Percentiles rank a stretch among this genome's conserved stretches.
These are phyloP conservation scores for Suillus clintonianus DNA, from an alignment of 768 basidiomycete genomes.

Conservation along the genomic window DNA sequence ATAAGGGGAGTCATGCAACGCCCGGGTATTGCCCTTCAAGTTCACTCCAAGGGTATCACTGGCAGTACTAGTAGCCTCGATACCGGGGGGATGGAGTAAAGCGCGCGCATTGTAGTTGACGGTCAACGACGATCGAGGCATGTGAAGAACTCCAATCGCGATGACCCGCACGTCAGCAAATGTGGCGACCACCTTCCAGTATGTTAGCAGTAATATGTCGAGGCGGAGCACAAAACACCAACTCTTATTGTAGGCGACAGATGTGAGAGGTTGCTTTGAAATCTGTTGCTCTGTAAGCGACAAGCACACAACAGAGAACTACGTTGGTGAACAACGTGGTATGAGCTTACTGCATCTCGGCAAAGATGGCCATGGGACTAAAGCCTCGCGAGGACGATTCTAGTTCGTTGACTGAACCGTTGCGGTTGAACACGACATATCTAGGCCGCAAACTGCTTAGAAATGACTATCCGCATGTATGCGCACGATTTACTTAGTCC, in stretches of 20 bases:
- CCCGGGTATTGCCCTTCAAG: background rate
- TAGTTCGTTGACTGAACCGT: constrained; percentile 72
- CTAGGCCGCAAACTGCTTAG: constrained; percentile 34
- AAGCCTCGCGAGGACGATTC: constrained; percentile 68
- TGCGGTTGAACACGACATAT: constrained; percentile 75
- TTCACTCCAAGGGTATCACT: constrained; percentile 5
- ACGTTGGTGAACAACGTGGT: background rate
- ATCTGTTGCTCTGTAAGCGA: constrained; percentile 35
- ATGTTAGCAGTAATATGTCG: constrained; percentile 8
- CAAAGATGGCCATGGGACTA: constrained; percentile 65
- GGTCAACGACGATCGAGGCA: constrained; percentile 53
- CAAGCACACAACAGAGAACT: constrained; percentile 1
- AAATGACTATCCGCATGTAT: constrained; percentile 4
- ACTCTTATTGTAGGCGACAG: constrained; percentile 70
- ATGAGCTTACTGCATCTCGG: constrained; percentile 69
- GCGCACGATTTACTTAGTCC: constrained; percentile 65
- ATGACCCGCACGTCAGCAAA: constrained; percentile 73
- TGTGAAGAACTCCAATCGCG: constrained; percentile 65
- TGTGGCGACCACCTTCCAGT: constrained; percentile 61
- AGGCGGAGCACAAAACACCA: constrained; percentile 23
- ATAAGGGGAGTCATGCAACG: background rate
- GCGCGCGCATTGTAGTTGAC: constrained; percentile 70
- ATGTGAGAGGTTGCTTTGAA: constrained; percentile 69
- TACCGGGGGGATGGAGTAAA: constrained; percentile 71
- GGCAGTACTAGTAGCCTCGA: constrained; percentile 33